phyloP scores from a whole-genome alignment of 2,329 filamentous ascomycete genomes.

The Pseudogymnoascus sp. region DNA sequence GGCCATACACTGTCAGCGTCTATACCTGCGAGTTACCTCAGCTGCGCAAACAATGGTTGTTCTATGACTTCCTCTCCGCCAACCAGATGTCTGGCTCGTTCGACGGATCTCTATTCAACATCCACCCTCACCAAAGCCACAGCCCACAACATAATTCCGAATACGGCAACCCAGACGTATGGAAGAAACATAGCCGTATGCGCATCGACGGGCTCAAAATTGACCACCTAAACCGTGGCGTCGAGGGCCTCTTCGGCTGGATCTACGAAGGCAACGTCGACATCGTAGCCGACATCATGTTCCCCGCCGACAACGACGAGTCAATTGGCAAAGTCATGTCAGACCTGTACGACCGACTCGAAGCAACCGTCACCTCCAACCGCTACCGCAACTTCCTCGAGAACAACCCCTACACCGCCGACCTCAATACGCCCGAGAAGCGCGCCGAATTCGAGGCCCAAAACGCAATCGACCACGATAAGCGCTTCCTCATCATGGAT shows the following conservation, averaged over 20 bases:
- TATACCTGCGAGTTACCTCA: slow-evolving; percentile 92
- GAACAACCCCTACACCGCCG: slow-evolving; percentile 31
- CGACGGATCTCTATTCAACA: slow-evolving; percentile 92
- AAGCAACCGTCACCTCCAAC: slow-evolving; percentile 80
- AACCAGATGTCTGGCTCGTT: slow-evolving; percentile 95
- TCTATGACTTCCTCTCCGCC: slow-evolving; percentile 93
- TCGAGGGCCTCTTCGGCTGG: slow-evolving; percentile 93
- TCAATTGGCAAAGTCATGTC: slow-evolving; percentile 89
- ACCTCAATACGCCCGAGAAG: slow-evolving; percentile 22
- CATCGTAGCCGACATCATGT: slow-evolving; percentile 91
- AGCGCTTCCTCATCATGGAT: slow-evolving; percentile 84
- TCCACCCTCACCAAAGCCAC: slow-evolving; percentile 87
- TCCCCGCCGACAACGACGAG: slow-evolving; percentile 79
- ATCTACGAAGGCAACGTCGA: slow-evolving; percentile 96
- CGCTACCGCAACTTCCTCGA: slow-evolving; percentile 54
- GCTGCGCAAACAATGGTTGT: slow-evolving; percentile 89
- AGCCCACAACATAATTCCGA: slow-evolving; percentile 59
- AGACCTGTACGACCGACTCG: slow-evolving; percentile 94
- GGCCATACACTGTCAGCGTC: slow-evolving; percentile 93
- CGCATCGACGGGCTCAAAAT: slow-evolving; percentile 91
- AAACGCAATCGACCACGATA: slow-evolving; percentile 42
- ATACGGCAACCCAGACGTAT: slow-evolving; percentile 59
- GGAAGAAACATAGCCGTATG: slow-evolving; percentile 93
- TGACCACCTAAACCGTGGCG: slow-evolving; percentile 88
- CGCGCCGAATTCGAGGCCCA: slow-evolving; percentile 20